Evolutionary conservation across 2,329 filamentous ascomycete species (phyloP).

Genomic region (Botryotinia globosa): DNA sequence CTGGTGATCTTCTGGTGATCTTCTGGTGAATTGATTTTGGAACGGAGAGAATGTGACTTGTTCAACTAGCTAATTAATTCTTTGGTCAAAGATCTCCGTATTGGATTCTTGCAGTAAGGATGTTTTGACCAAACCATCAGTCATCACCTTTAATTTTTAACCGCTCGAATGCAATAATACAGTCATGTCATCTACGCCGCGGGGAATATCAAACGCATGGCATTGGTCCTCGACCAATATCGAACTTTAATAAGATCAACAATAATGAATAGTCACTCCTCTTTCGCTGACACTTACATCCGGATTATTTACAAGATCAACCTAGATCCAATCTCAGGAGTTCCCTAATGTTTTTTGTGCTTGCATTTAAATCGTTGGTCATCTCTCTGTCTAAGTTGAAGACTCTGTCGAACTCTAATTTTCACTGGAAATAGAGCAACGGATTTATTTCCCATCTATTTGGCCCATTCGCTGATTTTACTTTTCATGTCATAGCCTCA

Average conservation of each 20-base stretch:
- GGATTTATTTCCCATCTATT: neutral
- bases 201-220: neutral
- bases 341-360: neutral
- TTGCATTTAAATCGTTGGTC: neutral
- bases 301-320: neutral
- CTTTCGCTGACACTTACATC: neutral
- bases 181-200: neutral
- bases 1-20: neutral
- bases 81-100: neutral
- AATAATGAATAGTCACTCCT: neutral
- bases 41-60: neutral
- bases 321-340: neutral
- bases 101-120: neutral
- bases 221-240: neutral
- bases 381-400: neutral
- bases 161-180: neutral
- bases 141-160: neutral
- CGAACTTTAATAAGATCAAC: neutral
- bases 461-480: neutral
- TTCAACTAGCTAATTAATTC: neutral
- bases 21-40: neutral
- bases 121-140: neutral
- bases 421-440: neutral
- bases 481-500: neutral
- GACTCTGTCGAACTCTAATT: neutral